Evolutionary conservation across 164 flowering plant species (phyloP), one percentile per base, ranked within the genome.

Genomic region (Tetrastigma voinierianum): DNA sequence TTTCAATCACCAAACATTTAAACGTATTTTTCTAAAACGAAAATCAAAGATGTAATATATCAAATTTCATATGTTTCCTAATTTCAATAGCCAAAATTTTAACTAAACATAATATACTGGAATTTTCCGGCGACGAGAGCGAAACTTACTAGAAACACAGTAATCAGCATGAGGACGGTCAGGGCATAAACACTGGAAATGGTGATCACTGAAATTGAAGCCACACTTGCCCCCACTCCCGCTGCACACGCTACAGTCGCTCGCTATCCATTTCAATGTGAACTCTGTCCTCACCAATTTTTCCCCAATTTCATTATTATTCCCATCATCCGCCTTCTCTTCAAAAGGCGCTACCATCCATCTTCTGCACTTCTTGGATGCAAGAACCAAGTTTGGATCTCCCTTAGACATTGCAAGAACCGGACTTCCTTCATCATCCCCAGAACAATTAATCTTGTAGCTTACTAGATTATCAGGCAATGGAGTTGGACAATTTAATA

Each of bases 181-280:
- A 1, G 64, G 70, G 60, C 90, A 88, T 62, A 66, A 80, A 48
- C 90, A 88, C 64, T 46, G 8, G 62, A 79, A 76, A 25, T 62
- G 68, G 15, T 65, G 64, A 3, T 15, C 19, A 0, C 19, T 2
- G 7, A 44, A 9, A 17, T 84, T 60, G 57, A 72, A 82, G 0
- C 91, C 91, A 48, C 91, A 87, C 23, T 59, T 72, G 18, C 89
- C 85, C 0, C 85, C 84, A 18, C 80, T 82, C 0, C 1, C 40
- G 46, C 21, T 52, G 70, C 94, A 89, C 18, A 11, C 46, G 46
- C 52, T 69, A 76, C 94, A 89, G 40, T 79, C 56, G 43, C 59
- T 70, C 2, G 76, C 83, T 11, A 12, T 72, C 90, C 90, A 87
- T 1, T 75, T 23, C 77, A 87, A 25, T 69, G 44, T 24, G 64